Base-by-base conservation (phyloP, 345 rosid genomes). In the Gossypium raimondii region DNA sequence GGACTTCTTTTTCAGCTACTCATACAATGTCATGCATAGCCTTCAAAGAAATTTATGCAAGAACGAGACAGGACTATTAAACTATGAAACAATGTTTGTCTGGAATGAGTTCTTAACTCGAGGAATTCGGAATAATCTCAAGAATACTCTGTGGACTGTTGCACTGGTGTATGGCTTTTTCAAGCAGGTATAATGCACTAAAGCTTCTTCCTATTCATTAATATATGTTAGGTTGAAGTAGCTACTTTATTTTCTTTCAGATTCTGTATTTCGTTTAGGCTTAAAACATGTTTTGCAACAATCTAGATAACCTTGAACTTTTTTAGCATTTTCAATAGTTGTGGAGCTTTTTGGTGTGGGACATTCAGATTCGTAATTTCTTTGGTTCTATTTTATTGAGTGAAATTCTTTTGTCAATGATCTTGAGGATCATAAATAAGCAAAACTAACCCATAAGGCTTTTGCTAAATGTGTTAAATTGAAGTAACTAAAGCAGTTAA, bases 1-100 rank as follows among this genome's bases (percentile, higher is more conserved):
- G 91, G 98, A 95, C 89, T 95, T 91, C 93, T 91, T 88, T 87
- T 95, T 88, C 86, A 95, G 99, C 92, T 95, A 95, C 81, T 87
- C 99, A 64, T 95, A 91, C 79, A 79, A 88, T 81, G 73, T 87
- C 70, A 95, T 90, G 96, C 87, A 87, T 81, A 86, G 94, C 68
- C 96, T 95, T 68, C 99, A 95, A 83, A 91, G 81, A 80, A 95
- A 93, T 78, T 82, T 93, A 57, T 73, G 80, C 69, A 73, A 78
- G 51, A 84, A 59, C 29, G 83, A 71, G 83, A 81, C 87, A 71
- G 86, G 84, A 73, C 81, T 76, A n/a, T 18, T 56, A 77, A 86
- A 81, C 74, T 85, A 92, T 51, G 97, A 95, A 73, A 83, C 93
- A 3, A 89, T 90, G 97, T 95, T 92, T 74, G 94, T 95, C 50